A percentile compares a stretch with the other conserved stretches of the same genome.
Conservation (phyloP, 139 green algal genomes). For the Astrephomene gubernaculifera region DNA sequence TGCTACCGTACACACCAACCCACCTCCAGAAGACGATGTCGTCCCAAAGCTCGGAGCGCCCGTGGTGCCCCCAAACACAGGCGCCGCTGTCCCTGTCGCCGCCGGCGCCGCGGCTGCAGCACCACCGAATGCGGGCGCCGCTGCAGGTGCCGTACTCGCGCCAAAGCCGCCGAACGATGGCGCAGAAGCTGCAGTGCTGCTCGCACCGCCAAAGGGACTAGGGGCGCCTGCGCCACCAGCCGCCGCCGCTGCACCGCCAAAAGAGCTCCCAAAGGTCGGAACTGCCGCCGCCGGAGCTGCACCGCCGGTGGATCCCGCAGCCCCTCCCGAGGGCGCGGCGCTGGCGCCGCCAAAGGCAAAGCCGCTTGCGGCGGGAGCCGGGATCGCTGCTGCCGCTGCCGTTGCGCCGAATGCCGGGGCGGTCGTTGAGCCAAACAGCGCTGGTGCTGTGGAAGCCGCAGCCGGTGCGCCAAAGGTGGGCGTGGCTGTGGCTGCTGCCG, state of each 20-base stretch:
- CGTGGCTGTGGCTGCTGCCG: not conserved
- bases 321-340: not conserved
- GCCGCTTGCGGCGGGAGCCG: not conserved
- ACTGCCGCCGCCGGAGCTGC: not conserved
- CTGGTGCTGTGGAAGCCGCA: too few relatives aligned
- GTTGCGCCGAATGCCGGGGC: too few relatives aligned
- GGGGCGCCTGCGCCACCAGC: not conserved
- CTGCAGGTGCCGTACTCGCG: too few relatives aligned
- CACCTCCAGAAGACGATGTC: not conserved
- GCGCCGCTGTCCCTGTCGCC: not conserved
- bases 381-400: too few relatives aligned
- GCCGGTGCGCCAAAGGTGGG: not conserved
- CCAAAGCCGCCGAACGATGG: not conserved
- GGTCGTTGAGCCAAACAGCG: too few relatives aligned
- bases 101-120: not conserved
- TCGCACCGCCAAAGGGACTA: slow-evolving; percentile 4
- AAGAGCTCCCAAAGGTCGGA: not conserved
- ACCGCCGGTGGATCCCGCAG: not conserved
- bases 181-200: not conserved
- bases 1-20: not conserved
- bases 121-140: not conserved
- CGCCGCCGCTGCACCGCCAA: not conserved
- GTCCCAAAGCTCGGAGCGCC: not conserved
- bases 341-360: not conserved
- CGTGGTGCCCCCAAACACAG: not conserved